Evolutionary conservation across 495 filamentous ascomycete species (phyloP).

Genomic region (Xeromyces bisporus): DNA sequence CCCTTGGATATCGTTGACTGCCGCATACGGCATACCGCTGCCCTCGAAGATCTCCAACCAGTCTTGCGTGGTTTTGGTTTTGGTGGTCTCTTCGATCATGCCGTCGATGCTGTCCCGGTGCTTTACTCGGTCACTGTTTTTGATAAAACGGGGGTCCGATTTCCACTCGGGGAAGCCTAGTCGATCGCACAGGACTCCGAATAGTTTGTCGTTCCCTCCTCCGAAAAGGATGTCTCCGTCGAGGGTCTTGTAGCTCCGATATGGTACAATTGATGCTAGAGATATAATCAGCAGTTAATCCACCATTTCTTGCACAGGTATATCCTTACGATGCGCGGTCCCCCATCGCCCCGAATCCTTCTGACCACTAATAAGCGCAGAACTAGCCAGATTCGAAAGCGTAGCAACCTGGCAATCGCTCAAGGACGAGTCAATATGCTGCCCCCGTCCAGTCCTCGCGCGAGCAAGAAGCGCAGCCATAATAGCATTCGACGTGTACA

Average conservation of each 20-base stretch:
- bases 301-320: neutral
- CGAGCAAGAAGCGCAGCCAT: slow-evolving; percentile 81
- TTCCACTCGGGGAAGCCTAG: slow-evolving; percentile 69
- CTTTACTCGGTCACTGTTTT: slow-evolving; percentile 68
- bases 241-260: slow-evolving; percentile 76
- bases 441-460: slow-evolving; percentile 51
- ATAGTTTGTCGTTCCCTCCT: slow-evolving; percentile 85
- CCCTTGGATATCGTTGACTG: slow-evolving; percentile 78
- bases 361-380: slow-evolving; percentile 74
- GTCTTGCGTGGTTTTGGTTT: slow-evolving; percentile 65
- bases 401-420: slow-evolving; percentile 93
- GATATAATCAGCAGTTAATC: slow-evolving; percentile 6
- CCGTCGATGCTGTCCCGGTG: slow-evolving; percentile 60
- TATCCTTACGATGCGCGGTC: slow-evolving; percentile 69
- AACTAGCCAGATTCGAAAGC: slow-evolving; percentile 82
- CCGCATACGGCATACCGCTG: slow-evolving; percentile 85
- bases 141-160: slow-evolving; percentile 52
- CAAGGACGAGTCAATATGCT: slow-evolving; percentile 81
- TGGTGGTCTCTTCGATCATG: slow-evolving; percentile 57
- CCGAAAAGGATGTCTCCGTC: slow-evolving; percentile 88
- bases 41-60: slow-evolving; percentile 83
- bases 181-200: slow-evolving; percentile 66
- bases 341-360: slow-evolving; percentile 83
- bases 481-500: slow-evolving; percentile 95
- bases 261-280: slow-evolving; percentile 89